Percentiles rank a stretch among this genome's conserved stretches.
These are phyloP conservation scores for Hyphopichia pseudoburtonii DNA, from an alignment of 1,139 yeast species.

Conservation along the genomic window DNA sequence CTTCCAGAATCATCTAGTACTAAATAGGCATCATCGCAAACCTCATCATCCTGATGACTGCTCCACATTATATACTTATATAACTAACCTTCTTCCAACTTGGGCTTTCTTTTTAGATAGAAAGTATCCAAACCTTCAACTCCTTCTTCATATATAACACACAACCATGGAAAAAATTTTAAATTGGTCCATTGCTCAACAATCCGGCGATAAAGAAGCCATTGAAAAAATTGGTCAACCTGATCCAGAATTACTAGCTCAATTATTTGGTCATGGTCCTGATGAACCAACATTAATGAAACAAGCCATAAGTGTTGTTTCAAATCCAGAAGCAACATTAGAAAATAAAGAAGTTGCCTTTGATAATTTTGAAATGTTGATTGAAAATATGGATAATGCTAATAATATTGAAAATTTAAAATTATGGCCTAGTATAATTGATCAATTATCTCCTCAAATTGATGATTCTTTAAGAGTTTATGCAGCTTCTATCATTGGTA, in stretches of 20 bases:
- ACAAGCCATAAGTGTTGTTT: conserved; percentile 63
- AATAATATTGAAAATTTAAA: conserved; percentile 82
- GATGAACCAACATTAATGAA: conserved; percentile 88
- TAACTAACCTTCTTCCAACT: too few species aligned
- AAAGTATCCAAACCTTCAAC: too few species aligned
- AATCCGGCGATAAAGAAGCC: conserved; percentile 67
- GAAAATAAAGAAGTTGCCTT: conserved; percentile 75
- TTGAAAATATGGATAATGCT: conserved; percentile 93
- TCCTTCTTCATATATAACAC: background rate
- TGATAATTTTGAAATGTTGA: conserved; percentile 90
- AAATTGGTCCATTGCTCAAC: conserved; percentile 88
- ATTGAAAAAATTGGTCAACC: conserved; percentile 62
- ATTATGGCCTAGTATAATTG: conserved; percentile 72
- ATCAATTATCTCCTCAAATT: conserved; percentile 35
- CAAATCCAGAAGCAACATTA: conserved; percentile 58
- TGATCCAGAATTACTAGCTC: conserved; percentile 74
- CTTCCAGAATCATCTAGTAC: background rate
- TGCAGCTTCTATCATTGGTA: conserved; percentile 78
- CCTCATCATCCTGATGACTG: too few species aligned
- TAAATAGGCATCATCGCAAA: background rate
- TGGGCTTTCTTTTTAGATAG: too few species aligned
- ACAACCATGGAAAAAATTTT: conserved; percentile 76
- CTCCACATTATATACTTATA: too few species aligned
- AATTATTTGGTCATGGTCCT: conserved; percentile 71
- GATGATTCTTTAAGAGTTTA: conserved; percentile 45